Percentiles rank a stretch among this genome's conserved stretches.
Conservation (phyloP, 1,139 yeast species). For the Debaryomycetaceae sp. region DNA sequence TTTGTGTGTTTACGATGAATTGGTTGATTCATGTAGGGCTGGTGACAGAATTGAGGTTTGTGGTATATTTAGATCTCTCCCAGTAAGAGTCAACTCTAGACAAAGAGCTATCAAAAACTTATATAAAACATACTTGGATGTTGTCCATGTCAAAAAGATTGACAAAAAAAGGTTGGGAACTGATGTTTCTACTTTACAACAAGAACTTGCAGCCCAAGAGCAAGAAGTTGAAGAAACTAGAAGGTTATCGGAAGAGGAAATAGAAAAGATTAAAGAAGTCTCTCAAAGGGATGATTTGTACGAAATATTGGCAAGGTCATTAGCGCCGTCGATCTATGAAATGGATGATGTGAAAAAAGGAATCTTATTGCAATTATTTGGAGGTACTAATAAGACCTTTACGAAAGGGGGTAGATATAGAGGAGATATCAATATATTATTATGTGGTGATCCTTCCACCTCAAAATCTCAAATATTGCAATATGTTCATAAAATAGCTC, state of each 20-base stretch:
- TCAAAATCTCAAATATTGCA: conserved; percentile 91
- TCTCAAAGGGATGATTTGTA: conserved; percentile 75
- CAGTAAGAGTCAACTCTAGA: conserved; percentile 82
- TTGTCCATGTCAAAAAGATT: conserved; percentile 84
- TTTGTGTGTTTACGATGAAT: conserved; percentile 90
- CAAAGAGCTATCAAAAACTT: conserved; percentile 81
- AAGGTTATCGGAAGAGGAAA: conserved; percentile 64
- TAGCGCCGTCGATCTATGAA: conserved; percentile 95
- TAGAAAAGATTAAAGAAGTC: conserved; percentile 57
- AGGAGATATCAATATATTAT: conserved; percentile 87
- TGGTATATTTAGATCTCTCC: conserved; percentile 90
- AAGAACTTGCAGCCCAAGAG: conserved; percentile 47
- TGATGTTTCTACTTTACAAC: conserved; percentile 65
- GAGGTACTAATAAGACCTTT: conserved; percentile 90
- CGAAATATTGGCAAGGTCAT: conserved; percentile 82
- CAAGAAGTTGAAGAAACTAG: conserved; percentile 76
- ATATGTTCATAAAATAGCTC: conserved; percentile 95
- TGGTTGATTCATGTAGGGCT: conserved; percentile 91
- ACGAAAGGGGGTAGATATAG: conserved; percentile 90
- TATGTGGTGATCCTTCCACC: conserved; percentile 98
- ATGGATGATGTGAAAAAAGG: conserved; percentile 97
- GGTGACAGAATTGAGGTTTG: conserved; percentile 97
- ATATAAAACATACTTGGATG: conserved; percentile 91
- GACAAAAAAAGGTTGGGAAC: conserved; percentile 80
- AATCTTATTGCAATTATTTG: conserved; percentile 83